phyloP scores from a whole-genome alignment of 768 basidiomycete species.

The Amanita exitialis region DNA sequence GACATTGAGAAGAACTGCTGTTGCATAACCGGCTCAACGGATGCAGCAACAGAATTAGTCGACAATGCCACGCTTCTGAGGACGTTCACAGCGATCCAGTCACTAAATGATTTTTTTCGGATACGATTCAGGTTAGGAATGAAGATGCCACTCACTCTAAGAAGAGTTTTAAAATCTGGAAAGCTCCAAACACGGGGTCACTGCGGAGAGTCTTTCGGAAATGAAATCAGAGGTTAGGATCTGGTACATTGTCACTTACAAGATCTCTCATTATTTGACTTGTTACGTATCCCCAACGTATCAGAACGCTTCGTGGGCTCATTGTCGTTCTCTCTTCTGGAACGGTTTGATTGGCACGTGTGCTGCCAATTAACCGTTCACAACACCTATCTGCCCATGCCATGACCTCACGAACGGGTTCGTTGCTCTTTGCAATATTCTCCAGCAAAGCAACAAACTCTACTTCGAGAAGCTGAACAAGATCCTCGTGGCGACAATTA shows the following conservation, averaged over 20 bases:
- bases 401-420: slow-evolving; percentile 84
- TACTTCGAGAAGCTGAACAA: slow-evolving; percentile 76
- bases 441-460: slow-evolving; percentile 78
- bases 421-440: slow-evolving; percentile 54
- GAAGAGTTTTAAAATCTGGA: slow-evolving; percentile 87
- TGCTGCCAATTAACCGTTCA: slow-evolving; percentile 70
- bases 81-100: slow-evolving; percentile 89
- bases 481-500: slow-evolving; percentile 86
- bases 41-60: slow-evolving; percentile 85
- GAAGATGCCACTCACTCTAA: slow-evolving; percentile 53
- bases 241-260: slow-evolving; percentile 31
- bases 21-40: slow-evolving; percentile 87
- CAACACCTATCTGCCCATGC: slow-evolving; percentile 88
- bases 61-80: slow-evolving; percentile 80
- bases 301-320: slow-evolving; percentile 81
- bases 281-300: slow-evolving; percentile 89
- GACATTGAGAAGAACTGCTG: slow-evolving; percentile 82
- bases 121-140: slow-evolving; percentile 8
- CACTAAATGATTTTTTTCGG: slow-evolving; percentile 33
- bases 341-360: slow-evolving; percentile 37
- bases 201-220: slow-evolving; percentile 74
- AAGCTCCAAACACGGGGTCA: slow-evolving; percentile 87
- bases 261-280: slow-evolving; percentile 90
- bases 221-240: not conserved
- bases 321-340: slow-evolving; percentile 71